A percentile compares a stretch with the other conserved stretches of the same genome.
Evolutionary conservation across 2,329 filamentous ascomycete genomes (phyloP).

Genomic region (Xylariaceae sp.): DNA sequence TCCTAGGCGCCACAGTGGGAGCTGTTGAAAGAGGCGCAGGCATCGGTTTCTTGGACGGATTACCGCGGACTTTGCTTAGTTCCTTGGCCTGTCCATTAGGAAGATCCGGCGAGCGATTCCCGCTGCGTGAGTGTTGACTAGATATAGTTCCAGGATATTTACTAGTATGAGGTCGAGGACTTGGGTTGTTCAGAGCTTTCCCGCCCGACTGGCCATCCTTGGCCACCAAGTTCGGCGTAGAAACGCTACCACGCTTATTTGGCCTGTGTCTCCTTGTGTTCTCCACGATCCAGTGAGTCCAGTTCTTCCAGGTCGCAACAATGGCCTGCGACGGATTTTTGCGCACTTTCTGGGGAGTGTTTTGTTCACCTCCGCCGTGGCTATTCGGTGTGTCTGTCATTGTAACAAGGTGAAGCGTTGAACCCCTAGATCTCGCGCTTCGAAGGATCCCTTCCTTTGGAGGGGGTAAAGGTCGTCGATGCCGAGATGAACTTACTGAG

Average conservation of each 20-base stretch:
- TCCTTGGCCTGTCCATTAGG: slow-evolving; percentile 57
- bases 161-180: slow-evolving; percentile 66
- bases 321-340: slow-evolving; percentile 66
- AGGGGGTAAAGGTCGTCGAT: slow-evolving; percentile 77
- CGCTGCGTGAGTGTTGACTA: slow-evolving; percentile 47
- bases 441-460: slow-evolving; percentile 80
- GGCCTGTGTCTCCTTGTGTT: slow-evolving; percentile 60
- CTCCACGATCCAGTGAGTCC: slow-evolving; percentile 69
- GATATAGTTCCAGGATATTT: slow-evolving; percentile 56
- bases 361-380: slow-evolving; percentile 38
- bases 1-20: slow-evolving; percentile 42
- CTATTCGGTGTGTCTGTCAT: slow-evolving; percentile 59
- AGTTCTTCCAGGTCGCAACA: slow-evolving; percentile 67
- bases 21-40: slow-evolving; percentile 40
- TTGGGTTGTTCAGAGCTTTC: slow-evolving; percentile 58
- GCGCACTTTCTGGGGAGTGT: slow-evolving; percentile 54
- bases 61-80: slow-evolving; percentile 33
- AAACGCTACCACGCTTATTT: slow-evolving; percentile 60
- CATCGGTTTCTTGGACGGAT: slow-evolving; percentile 37
- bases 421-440: slow-evolving; percentile 77
- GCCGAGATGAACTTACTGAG: slow-evolving; percentile 77
- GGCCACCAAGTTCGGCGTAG: slow-evolving; percentile 64
- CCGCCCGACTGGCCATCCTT: slow-evolving; percentile 53
- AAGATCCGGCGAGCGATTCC: slow-evolving; percentile 58
- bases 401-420: slow-evolving; percentile 85